Evolutionary conservation across 331 rosid genomes (phyloP), one percentile per base, ranked within the genome.

Genomic region (Malus hybrid): DNA sequence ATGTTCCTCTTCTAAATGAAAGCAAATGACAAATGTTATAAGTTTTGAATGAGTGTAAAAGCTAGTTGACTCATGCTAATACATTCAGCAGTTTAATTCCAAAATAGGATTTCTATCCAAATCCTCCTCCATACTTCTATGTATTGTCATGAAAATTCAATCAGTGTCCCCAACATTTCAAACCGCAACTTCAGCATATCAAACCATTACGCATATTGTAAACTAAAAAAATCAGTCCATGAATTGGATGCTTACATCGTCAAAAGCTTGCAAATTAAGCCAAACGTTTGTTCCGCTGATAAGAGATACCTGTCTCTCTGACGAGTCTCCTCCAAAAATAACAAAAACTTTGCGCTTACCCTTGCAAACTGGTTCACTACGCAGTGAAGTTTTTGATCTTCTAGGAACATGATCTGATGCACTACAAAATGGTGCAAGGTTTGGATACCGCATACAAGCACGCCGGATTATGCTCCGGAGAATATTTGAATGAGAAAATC

Each of bases 241-340:
- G 63, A 78, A 73, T 80, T 62, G 75, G 63, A 78, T 62, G 80
- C 98, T 90, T 87, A 94, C 98, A 79, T 94, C 98, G 77, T 84
- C 75, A 84, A 90, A 94, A 70, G 88, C 87, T 87, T 85, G 96
- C 93, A 94, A 85, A 77, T 94, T 94, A 78, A 94, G 98, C 97
- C 99, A 94, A 33, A 94, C 96, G 84, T 94, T 90, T 86, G 97
- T 94, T 77, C 96, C 99, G 42, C 99, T 91, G 96, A 94, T 94
- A 74, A 94, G 99, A 71, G 97, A 94, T 76, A 91, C 99, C 86
- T 94, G 99, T 65, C 97, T 93, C 86, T 94, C 97, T 68, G 99
- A 94, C 56, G 96, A 90, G 83, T 90, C 84, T 66, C 99, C 99
- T 77, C 99, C 97, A 85, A 94, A 91, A 81, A 94, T 84, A 82